phyloP scores from a whole-genome alignment of 164 flowering plant species.

The Umbilicus rupestris region DNA sequence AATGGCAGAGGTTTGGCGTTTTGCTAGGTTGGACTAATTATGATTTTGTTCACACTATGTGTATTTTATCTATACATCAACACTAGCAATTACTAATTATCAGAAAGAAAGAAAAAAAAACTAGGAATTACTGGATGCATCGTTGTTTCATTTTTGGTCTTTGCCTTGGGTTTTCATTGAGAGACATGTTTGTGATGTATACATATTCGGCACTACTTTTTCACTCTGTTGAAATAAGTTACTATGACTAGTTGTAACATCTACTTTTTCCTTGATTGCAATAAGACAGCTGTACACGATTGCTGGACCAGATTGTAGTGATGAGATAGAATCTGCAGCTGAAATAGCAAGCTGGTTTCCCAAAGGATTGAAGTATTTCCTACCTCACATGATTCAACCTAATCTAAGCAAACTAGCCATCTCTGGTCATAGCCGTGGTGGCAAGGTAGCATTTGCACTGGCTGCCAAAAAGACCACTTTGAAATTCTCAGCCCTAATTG shows the following conservation, averaged over 20 bases:
- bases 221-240: too few relatives aligned
- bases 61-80: too few relatives aligned
- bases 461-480: constrained; percentile 36
- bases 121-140: background rate
- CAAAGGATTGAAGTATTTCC: constrained; percentile 28
- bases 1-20: background rate
- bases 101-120: too few relatives aligned
- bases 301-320: constrained; percentile 47
- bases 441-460: constrained; percentile 68
- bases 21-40: background rate
- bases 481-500: constrained; percentile 60
- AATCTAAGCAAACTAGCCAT: constrained; percentile 42
- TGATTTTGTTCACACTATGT: background rate
- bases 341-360: constrained; percentile 50
- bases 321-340: constrained; percentile 48
- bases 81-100: background rate
- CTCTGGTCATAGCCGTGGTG: constrained; percentile 83
- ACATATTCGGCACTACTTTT: background rate
- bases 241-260: too few relatives aligned
- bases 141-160: background rate
- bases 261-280: background rate
- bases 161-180: too few relatives aligned
- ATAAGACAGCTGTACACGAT: constrained; percentile 33
- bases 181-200: too few relatives aligned
- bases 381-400: constrained; percentile 41